Conservation (phyloP, 768 basidiomycete species). For the Suillus decipiens region DNA sequence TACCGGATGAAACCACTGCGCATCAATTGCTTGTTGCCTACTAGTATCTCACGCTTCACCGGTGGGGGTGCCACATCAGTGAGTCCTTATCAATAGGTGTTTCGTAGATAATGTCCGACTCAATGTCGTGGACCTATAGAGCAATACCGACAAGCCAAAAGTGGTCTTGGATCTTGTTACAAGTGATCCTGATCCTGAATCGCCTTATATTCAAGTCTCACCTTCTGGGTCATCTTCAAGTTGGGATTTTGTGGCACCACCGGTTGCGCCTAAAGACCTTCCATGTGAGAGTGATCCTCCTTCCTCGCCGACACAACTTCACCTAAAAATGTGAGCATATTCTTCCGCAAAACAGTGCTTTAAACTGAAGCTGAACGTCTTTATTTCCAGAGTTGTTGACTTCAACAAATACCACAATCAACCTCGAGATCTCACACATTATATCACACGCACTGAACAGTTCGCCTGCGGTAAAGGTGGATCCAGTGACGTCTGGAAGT, state of each 20-base stretch:
- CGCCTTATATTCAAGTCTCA: neutral
- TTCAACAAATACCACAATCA: neutral
- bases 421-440: neutral
- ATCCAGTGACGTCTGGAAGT: neutral
- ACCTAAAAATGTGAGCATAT: neutral
- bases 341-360: neutral
- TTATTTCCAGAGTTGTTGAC: neutral
- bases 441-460: neutral
- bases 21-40: neutral
- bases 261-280: neutral
- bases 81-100: neutral
- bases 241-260: neutral
- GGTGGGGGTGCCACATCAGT: neutral
- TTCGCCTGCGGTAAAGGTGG: neutral
- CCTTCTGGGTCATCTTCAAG: neutral
- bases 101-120: neutral
- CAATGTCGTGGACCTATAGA: neutral
- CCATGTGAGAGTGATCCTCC: neutral
- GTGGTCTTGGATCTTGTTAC: neutral
- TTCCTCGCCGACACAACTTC: neutral
- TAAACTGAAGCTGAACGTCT: neutral
- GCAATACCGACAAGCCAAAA: neutral
- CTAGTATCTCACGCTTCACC: neutral
- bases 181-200: neutral
- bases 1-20: neutral